Evolutionary conservation across 139 green algal species (phyloP), one percentile per base, ranked within the genome.

Genomic region (Trebouxia sp.): DNA sequence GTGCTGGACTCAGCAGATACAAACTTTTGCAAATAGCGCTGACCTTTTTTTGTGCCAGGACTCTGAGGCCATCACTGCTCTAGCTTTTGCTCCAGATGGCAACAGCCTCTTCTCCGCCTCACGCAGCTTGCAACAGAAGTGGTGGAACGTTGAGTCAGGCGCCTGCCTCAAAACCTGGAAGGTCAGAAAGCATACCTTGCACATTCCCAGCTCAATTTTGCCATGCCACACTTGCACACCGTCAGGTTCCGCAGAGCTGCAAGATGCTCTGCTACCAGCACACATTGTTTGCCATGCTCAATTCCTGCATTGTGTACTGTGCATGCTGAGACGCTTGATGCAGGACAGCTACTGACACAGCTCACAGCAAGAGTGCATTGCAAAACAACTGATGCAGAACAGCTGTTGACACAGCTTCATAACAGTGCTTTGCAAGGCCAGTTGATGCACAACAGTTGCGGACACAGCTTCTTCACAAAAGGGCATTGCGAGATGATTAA

Each of bases 1-100:
- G 26, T 6, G 20, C 58, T 41, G 20, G 5, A 5, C 15, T 24
- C n/a, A 70, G 20, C 58, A 41, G n/a, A 37, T 24, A n/a, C n/a
- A n/a, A n/a, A n/a, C n/a, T n/a, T n/a, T n/a, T n/a, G n/a, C n/a
- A n/a, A n/a, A n/a, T n/a, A n/a, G n/a, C n/a, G n/a, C 20, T 70
- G 2, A 70, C 28, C 15, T 79, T 35, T 28, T 65, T 37, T 14
- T 39, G 9, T 11, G 38, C 38, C 85, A 95, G 91, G 96, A 97
- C 83, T 90, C 89, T 24, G 96, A 98, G 85, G 89, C 91, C 3
- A 83, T 99, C 26, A 98, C 95, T 5, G 87, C 94, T 1, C 74
- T 99, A 12, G 89, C 89, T 6, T 80, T 94, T 15, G 93, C 88
- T 82, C 92, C 92, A 22, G 87, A 96, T 83, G 92, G 87, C 37